Conservation (phyloP, 352 stramenopile species). For the Phytopythium ostracodes region DNA sequence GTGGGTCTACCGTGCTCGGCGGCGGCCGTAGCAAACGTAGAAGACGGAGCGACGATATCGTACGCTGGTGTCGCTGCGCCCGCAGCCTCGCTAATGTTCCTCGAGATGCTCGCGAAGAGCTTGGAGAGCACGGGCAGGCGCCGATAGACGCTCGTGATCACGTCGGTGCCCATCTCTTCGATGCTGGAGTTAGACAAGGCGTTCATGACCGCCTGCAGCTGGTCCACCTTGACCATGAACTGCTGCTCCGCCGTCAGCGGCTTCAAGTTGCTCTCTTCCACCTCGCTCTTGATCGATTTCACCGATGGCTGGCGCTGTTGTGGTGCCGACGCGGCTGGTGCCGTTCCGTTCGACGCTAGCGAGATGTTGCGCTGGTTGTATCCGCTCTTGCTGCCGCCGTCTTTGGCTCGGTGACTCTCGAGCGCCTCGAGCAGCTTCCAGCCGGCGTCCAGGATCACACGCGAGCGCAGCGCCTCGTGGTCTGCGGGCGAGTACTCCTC, state of each 20-base stretch:
- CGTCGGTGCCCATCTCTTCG: conserved; percentile 47
- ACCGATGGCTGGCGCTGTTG: background rate
- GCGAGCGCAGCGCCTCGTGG: background rate
- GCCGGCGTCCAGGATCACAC: conserved; percentile 29
- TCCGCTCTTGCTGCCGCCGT: conserved; percentile 17
- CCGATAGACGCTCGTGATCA: conserved; percentile 43
- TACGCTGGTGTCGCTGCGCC: conserved; percentile 20
- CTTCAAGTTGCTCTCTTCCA: background rate
- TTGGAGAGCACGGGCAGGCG: conserved; percentile 39
- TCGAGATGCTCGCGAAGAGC: conserved; percentile 36
- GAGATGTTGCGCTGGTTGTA: conserved; percentile 19
- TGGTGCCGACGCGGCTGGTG: background rate
- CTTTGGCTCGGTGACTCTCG: conserved; percentile 17
- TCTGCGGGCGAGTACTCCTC: conserved; percentile 24
- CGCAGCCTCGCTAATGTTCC: conserved; percentile 35
- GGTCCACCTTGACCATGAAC: conserved; percentile 60
- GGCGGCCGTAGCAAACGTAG: background rate
- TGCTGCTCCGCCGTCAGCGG: conserved; percentile 50
- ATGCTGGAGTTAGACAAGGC: conserved; percentile 32
- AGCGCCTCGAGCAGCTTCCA: conserved; percentile 55
- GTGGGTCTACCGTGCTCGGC: background rate
- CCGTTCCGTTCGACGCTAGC: conserved; percentile 1
- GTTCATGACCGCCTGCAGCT: conserved; percentile 48
- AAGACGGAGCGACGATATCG: no score
- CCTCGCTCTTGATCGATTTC: background rate